Base-by-base conservation (phyloP, 2,329 filamentous ascomycete species). In the Mycosphaerella sp. region DNA sequence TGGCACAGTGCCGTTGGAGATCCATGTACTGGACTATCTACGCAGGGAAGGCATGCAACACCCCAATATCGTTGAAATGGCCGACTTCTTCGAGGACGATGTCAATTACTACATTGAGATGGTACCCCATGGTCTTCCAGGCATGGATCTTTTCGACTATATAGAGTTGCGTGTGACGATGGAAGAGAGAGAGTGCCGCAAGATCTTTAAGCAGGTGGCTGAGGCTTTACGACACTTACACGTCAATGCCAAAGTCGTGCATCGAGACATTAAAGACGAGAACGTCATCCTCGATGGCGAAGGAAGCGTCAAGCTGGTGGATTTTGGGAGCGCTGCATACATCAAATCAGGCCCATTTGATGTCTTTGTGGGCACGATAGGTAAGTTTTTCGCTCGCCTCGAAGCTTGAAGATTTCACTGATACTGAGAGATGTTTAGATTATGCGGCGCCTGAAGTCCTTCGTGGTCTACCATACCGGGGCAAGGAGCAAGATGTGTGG, bases 61-160 rank as follows among this genome's bases (percentile, higher is more conserved):
- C 64, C 76, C 80, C 2, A 85, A 85, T 58, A 85, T 85, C 58
- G 81, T 85, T 42, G 82, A 84, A 64, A 85, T 85, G 82, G 77
- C 80, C 48, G 82, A 83, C 48, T 85, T 85, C 68, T 85, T 85
- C 64, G 82, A 85, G 69, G 89, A 95, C 62, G 84, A 89, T 59
- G 78, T 84, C 64, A 97, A 98, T 68, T 98, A 98, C 73, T 98
- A 98, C 72, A 98, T 98, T 63, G 93, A 97, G 70, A 98, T 97
- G 89, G 80, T 87, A 11, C 93, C 93, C 0, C 93, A 97, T 65
- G 93, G 93, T 1, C 77, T 96, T 38, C 93, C 93, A 0, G 93
- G 93, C 10, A 97, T 98, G 91, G 93, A 98, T 70, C 79, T 98
- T 1, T 98, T 98, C 67, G 93, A 98, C 72, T 98, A 98, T 70